Evolutionary conservation across 2,329 filamentous ascomycete genomes (phyloP), one percentile per base, ranked within the genome.

Genomic region (Neofusicoccum umdonicola): DNA sequence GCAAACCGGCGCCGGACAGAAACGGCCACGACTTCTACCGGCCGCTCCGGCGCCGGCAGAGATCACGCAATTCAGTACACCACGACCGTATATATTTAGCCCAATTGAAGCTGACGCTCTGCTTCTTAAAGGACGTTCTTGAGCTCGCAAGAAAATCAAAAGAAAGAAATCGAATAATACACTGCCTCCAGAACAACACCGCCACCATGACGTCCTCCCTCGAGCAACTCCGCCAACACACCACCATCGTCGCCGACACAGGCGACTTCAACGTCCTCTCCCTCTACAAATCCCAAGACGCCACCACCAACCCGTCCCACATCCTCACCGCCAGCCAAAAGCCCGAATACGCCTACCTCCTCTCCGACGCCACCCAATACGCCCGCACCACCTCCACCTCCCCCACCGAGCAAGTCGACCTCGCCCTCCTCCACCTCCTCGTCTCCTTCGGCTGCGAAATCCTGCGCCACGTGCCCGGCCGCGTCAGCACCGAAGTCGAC

Each of bases 241-340:
- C 56, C n/a, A 60, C 56, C 56, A 60, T 60, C 56, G 56, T 60
- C 31, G 56, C 56, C 56, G 56, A 60, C 56, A 60, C 56, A 9
- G 56, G 56, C 42, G 42, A 60, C 56, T 60, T 60, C 56, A 47
- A 47, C 42, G 56, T 39, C 42, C 56, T 60, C 41, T 47, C 41
- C n/a, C n/a, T 39, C 56, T 60, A 60, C 56, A 15, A 37, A 19
- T 47, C 56, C 31, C 27, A 22, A 15, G 56, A 60, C 31, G 56
- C 56, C 41, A 60, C 56, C 4, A 60, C 56, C 15, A 60, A 60
- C 31, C 56, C 56, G 12, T 60, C 56, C 1, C 56, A 60, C 42
- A 60, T 60, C 56, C 42, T 60, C 9, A 47, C 56, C 42, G 42
- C 56, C 27, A 47, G 42, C 42, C 56, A 34, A 13, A 37, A 27